These are phyloP conservation scores for Thyridium curvatum DNA, from an alignment of 2,329 filamentous ascomycete species.

Conservation along the genomic window DNA sequence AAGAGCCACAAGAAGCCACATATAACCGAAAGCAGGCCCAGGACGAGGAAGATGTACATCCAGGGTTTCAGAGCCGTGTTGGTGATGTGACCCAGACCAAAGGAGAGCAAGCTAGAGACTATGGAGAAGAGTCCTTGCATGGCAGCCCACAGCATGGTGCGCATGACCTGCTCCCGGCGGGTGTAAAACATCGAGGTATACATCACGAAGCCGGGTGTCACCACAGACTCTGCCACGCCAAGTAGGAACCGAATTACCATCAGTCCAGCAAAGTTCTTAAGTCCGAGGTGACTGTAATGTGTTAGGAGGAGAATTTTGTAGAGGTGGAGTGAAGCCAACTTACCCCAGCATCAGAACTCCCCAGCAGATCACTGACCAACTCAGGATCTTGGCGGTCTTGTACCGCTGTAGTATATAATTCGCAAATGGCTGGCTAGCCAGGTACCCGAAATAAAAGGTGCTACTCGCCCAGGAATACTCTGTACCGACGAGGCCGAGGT, in stretches of 20 bases:
- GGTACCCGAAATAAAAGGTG: constrained; percentile 35
- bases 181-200: constrained; percentile 13
- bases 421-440: constrained; percentile 11
- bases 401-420: constrained; percentile 11
- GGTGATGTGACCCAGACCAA: constrained; percentile 17
- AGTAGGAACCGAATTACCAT: constrained; percentile 12
- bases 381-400: constrained; percentile 11
- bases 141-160: constrained; percentile 7
- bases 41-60: constrained; percentile 13
- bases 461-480: constrained; percentile 36
- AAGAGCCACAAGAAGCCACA: constrained; percentile 9
- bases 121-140: constrained; percentile 14
- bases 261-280: constrained; percentile 18
- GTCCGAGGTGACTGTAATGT: constrained; percentile 8
- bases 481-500: constrained; percentile 12
- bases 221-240: constrained; percentile 11
- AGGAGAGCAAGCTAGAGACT: constrained; percentile 13
- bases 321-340: constrained; percentile 3
- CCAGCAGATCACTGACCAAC: constrained; percentile 9
- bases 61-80: constrained; percentile 12
- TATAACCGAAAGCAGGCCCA: constrained; percentile 9
- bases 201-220: constrained; percentile 12
- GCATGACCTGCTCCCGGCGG: constrained; percentile 8
- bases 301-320: constrained; percentile 1
- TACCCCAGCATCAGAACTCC: constrained; percentile 12